A percentile compares a stretch with the other conserved stretches of the same genome.
Evolutionary conservation across 108 stramenopile species (phyloP).

Genomic region (Stephanodiscus triporus): DNA sequence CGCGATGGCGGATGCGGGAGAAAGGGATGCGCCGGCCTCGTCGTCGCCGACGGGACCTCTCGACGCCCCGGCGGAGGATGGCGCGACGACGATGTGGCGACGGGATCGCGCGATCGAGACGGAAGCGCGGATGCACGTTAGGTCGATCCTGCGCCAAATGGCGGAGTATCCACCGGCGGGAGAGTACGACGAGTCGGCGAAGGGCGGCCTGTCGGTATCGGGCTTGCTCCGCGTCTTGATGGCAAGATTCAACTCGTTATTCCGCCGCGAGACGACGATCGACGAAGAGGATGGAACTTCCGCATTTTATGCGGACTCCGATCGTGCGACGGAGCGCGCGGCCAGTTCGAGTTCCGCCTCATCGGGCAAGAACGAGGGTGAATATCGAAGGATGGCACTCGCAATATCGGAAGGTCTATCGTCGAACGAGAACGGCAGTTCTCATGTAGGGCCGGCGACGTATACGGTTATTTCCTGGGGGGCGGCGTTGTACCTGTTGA

Average conservation of each 20-base stretch:
- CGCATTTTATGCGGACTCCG: conserved; percentile 1
- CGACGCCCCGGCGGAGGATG: no score
- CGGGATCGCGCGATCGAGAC: conserved; percentile 8
- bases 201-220: conserved; percentile 18
- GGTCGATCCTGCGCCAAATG: conserved; percentile 45
- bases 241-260: conserved; percentile 32
- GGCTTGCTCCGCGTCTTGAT: conserved; percentile 18
- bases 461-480: conserved; percentile 20
- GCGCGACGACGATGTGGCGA: neutral
- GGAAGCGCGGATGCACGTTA: conserved; percentile 28
- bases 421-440: neutral
- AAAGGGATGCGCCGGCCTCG: conserved; percentile 15
- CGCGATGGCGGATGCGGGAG: no score
- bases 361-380: neutral
- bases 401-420: neutral
- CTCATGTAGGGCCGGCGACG: neutral
- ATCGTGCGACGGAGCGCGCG: neutral
- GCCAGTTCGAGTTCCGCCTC: no score
- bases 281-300: no score
- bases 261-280: no score
- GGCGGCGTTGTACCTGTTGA: conserved; percentile 30
- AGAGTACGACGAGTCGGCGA: neutral
- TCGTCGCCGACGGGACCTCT: no score
- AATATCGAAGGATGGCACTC: neutral
- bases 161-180: neutral